phyloP scores from a whole-genome alignment of 139 green algal genomes.

The Yamagishiella unicocca region DNA sequence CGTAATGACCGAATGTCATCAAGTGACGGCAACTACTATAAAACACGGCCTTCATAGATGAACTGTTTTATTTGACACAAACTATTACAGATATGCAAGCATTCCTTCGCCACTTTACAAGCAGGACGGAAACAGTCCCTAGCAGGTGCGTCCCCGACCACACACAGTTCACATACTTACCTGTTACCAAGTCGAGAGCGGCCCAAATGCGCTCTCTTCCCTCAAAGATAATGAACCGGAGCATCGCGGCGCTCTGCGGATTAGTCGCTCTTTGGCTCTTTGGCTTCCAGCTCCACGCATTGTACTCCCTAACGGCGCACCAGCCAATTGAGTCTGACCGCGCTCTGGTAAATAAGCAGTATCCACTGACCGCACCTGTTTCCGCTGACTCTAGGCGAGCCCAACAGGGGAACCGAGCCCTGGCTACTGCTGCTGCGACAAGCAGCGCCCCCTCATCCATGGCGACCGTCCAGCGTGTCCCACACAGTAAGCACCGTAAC shows the following conservation, averaged over 20 bases:
- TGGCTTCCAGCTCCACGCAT: background rate
- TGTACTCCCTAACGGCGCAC: background rate
- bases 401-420: background rate
- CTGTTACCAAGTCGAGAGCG: too few species aligned
- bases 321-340: background rate
- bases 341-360: background rate
- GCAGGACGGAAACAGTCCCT: background rate
- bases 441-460: background rate
- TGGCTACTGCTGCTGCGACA: background rate
- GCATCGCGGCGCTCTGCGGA: background rate
- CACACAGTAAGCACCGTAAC: background rate
- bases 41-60: too few species aligned
- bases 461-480: background rate
- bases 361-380: background rate
- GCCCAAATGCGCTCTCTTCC: too few species aligned
- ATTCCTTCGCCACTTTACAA: background rate
- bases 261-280: background rate
- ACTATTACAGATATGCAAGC: conserved; percentile 8
- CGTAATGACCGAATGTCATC: too few species aligned
- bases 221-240: background rate
- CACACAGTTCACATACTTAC: background rate
- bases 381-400: background rate
- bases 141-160: background rate
- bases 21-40: too few species aligned
- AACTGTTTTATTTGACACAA: too few species aligned